Conservation (phyloP, 116 monocot species). For the Posidonia oceanica region DNA sequence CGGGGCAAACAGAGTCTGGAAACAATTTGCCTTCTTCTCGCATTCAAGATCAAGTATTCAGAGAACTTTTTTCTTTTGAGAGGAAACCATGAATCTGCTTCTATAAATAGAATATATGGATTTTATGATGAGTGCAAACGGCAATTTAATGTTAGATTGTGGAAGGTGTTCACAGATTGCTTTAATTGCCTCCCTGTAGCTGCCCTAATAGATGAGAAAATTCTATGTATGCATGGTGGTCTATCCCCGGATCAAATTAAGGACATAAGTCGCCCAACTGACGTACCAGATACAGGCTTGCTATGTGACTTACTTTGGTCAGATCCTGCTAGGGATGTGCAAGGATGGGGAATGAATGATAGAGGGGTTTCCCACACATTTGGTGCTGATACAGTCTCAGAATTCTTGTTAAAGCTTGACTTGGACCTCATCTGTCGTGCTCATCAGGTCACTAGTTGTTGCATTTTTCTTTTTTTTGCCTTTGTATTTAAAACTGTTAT, state of each 20-base stretch:
- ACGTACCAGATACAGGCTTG: conserved; percentile 43
- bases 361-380: conserved; percentile 80
- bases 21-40: conserved; percentile 10
- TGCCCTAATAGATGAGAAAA: conserved; percentile 12
- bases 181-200: conserved; percentile 14
- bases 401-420: conserved; percentile 61
- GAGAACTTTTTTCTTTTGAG: conserved; percentile 9
- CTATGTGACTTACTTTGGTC: conserved; percentile 85
- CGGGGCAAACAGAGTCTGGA: conserved; percentile 7
- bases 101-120: conserved; percentile 10
- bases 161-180: conserved; percentile 10
- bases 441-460: conserved; percentile 37
- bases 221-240: conserved; percentile 11
- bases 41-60: conserved; percentile 10
- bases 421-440: conserved; percentile 74
- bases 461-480: too few relatives aligned
- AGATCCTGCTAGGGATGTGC: conserved; percentile 52
- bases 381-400: conserved; percentile 65
- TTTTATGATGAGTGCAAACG: conserved; percentile 13
- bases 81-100: conserved; percentile 5
- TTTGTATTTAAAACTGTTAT: not conserved
- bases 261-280: not conserved
- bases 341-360: conserved; percentile 85
- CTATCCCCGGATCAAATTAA: conserved; percentile 13
- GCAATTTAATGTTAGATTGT: conserved; percentile 6